These are phyloP conservation scores for Capronia americana DNA, from an alignment of 2,329 filamentous ascomycete species.

Conservation along the genomic window DNA sequence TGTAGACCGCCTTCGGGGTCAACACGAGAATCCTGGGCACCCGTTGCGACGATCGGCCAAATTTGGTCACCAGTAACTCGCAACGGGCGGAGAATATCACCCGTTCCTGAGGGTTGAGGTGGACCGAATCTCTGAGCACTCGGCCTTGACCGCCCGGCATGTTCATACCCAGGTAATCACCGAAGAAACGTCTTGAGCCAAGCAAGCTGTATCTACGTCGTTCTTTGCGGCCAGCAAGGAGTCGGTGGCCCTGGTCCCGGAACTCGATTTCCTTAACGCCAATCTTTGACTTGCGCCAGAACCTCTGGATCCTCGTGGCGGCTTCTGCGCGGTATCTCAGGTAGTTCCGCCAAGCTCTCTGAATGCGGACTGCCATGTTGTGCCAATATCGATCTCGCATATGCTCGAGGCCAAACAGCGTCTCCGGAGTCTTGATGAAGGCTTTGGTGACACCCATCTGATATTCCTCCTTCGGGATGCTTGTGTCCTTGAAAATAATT, in stretches of 20 bases:
- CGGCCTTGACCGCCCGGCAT: slow-evolving; percentile 80
- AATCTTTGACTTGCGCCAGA: slow-evolving; percentile 92
- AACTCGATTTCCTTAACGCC: slow-evolving; percentile 88
- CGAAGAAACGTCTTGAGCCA: slow-evolving; percentile 88
- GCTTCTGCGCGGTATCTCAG: slow-evolving; percentile 90
- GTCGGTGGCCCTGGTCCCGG: slow-evolving; percentile 82
- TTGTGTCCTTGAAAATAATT: slow-evolving; percentile 95
- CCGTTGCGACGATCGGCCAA: slow-evolving; percentile 93
- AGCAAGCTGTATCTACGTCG: slow-evolving; percentile 87
- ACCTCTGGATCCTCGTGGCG: slow-evolving; percentile 89
- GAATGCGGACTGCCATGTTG: slow-evolving; percentile 98
- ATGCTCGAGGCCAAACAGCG: slow-evolving; percentile 91
- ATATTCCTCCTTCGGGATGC: slow-evolving; percentile 92
- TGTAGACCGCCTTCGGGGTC: slow-evolving; percentile 85
- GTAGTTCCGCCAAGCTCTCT: slow-evolving; percentile 96
- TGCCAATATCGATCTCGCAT: slow-evolving; percentile 99
- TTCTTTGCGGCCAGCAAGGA: slow-evolving; percentile 87
- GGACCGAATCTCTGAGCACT: slow-evolving; percentile 76
- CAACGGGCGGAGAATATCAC: slow-evolving; percentile 89
- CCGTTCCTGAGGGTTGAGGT: slow-evolving; percentile 73
- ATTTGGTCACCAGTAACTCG: slow-evolving; percentile 89
- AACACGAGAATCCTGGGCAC: slow-evolving; percentile 84
- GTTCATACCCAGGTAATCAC: slow-evolving; percentile 90
- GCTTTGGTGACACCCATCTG: slow-evolving; percentile 97
- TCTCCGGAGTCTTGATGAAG: slow-evolving; percentile 98